Conservation (phyloP, 805 yeast species). For the Wickerhamiella lipophila region DNA sequence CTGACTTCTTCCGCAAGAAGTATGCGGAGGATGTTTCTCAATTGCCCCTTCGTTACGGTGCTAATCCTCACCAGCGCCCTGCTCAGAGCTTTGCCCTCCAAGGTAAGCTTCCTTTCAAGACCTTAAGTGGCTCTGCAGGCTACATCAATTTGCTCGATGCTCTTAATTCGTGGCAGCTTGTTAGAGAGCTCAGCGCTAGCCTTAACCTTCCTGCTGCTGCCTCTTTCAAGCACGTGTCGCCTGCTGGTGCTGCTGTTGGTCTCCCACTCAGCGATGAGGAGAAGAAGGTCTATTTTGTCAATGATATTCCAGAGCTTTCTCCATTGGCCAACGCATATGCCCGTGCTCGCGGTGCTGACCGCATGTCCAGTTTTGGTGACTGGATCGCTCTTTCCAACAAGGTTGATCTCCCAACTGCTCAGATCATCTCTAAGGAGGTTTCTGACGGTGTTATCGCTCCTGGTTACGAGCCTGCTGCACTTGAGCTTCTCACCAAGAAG, state of each 20-base stretch:
- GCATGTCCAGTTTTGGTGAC: slow-evolving; percentile 99
- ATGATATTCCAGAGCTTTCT: slow-evolving; percentile 85
- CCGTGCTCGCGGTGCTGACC: slow-evolving; percentile 98
- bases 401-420: slow-evolving; percentile 93
- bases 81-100: slow-evolving; percentile 88
- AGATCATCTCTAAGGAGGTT: slow-evolving; percentile 93
- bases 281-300: slow-evolving; percentile 90
- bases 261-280: slow-evolving; percentile 81
- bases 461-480: slow-evolving; percentile 85
- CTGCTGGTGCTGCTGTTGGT: slow-evolving; percentile 98
- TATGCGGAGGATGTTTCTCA: slow-evolving; percentile 83
- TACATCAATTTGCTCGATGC: slow-evolving; percentile 95
- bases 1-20: slow-evolving; percentile 95
- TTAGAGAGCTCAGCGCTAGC: slow-evolving; percentile 88
- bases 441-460: slow-evolving; percentile 99
- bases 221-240: slow-evolving; percentile 95
- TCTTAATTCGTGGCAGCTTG: slow-evolving; percentile 96
- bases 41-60: slow-evolving; percentile 93
- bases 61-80: slow-evolving; percentile 98
- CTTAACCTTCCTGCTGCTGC: slow-evolving; percentile 97
- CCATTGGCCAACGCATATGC: slow-evolving; percentile 98
- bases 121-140: slow-evolving; percentile 90
- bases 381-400: slow-evolving; percentile 94
- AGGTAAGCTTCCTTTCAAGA: slow-evolving; percentile 89
- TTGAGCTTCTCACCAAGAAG: slow-evolving; percentile 77